Evolutionary conservation across 2,329 filamentous ascomycete genomes (phyloP).

Genomic region (Hypocrella siamensis): DNA sequence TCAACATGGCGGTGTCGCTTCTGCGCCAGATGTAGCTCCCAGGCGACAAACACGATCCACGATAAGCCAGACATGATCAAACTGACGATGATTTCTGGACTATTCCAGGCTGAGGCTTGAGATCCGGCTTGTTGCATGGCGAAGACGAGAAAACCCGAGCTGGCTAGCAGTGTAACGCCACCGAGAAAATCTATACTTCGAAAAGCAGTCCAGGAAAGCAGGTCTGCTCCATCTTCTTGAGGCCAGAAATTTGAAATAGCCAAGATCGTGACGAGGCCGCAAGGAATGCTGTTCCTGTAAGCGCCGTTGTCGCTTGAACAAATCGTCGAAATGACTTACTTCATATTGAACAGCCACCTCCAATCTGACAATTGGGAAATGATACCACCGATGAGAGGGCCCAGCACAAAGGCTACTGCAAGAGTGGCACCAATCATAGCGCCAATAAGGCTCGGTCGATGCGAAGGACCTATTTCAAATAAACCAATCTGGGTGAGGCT

Average conservation of each 20-base stretch:
- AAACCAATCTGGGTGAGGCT: conserved; percentile 42
- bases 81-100: conserved; percentile 31
- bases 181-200: conserved; percentile 36
- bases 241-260: conserved; percentile 32
- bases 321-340: conserved; percentile 22
- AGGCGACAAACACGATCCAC: conserved; percentile 31
- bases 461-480: conserved; percentile 37
- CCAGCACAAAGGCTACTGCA: conserved; percentile 40
- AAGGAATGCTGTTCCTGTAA: conserved; percentile 25
- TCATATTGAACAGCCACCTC: conserved; percentile 47
- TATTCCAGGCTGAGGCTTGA: conserved; percentile 33
- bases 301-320: not conserved
- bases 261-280: conserved; percentile 28
- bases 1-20: conserved; percentile 24
- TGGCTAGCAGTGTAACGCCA: conserved; percentile 30
- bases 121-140: conserved; percentile 41
- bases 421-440: conserved; percentile 39
- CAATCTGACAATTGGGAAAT: conserved; percentile 37
- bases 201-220: conserved; percentile 25
- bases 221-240: conserved; percentile 15
- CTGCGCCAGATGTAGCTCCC: conserved; percentile 31
- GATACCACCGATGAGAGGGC: conserved; percentile 39
- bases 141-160: conserved; percentile 38
- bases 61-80: conserved; percentile 30
- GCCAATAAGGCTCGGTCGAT: conserved; percentile 36